Evolutionary conservation across 306 rosid genomes (phyloP), one percentile per base, ranked within the genome.

Genomic region (Sophora flavescens): DNA sequence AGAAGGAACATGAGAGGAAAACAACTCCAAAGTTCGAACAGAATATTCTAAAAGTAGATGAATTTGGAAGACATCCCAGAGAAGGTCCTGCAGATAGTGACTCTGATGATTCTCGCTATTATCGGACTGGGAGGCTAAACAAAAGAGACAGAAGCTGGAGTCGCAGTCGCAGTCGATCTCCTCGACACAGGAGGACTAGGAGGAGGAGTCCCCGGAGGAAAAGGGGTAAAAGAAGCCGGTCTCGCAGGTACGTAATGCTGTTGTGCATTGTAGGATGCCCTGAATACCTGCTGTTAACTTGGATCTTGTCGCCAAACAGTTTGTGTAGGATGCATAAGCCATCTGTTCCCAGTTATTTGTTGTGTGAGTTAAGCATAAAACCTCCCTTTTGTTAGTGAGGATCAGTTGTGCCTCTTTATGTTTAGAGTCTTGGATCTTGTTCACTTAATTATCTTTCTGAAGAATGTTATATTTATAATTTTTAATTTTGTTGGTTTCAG

Each of bases 61-160:
- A 92, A 84, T 95, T 89, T 44, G 99, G 99, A 76, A 95, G 99
- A 78, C 74, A 90, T 78, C 82, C 75, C 11, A 86, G 81, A 80
- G 99, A 90, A 66, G 90, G 88, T 84, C 74, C 84, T 65, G 71
- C 87, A 84, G 96, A 90, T 76, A 90, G 96, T 61, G 91, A 84
- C 60, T 88, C 91, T 70, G 96, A 90, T 62, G 89, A 80, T 80
- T 87, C 89, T 80, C 74, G 17, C 79, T 44, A 83, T 83, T 70
- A 30, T 74, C 74, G 75, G 50, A 83, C 81, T 71, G 75, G 85
- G 74, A 88, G 89, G 82, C 63, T 11, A 9, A 70, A 65, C 77
- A 81, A 80, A 80, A 94, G 90, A 84, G 89, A 80, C 75, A 89
- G 94, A 85, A 86, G 91, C 76, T 52, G 87, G 68, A n/a, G n/a